Percentiles rank a stretch among this genome's conserved stretches.
Evolutionary conservation across 176 grass and related monocot species (phyloP).

Genomic region (Rhipidocladum racemiflorum): DNA sequence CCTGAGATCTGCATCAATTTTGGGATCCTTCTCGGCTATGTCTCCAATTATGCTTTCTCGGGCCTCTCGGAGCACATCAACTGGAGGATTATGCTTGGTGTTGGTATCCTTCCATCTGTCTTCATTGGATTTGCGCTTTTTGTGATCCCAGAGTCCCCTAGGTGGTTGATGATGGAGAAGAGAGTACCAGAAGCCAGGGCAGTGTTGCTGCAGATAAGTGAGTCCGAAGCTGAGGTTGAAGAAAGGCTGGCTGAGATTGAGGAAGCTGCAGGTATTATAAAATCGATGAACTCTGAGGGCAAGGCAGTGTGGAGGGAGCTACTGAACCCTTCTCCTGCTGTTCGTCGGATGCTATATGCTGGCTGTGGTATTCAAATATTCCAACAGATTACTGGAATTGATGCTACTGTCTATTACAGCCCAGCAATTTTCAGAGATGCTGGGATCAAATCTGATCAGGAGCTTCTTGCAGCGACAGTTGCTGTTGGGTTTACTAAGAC

Average conservation of each 20-base stretch:
- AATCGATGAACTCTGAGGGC: slow-evolving; percentile 44
- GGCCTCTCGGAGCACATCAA: slow-evolving; percentile 76
- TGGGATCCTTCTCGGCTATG: slow-evolving; percentile 85
- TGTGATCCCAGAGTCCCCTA: slow-evolving; percentile 83
- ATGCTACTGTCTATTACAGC: slow-evolving; percentile 91
- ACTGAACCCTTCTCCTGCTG: slow-evolving; percentile 63
- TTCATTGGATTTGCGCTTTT: slow-evolving; percentile 84
- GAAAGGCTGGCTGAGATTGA: slow-evolving; percentile 75
- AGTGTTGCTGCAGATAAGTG: slow-evolving; percentile 66
- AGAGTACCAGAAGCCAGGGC: slow-evolving; percentile 59
- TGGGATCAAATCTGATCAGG: slow-evolving; percentile 71
- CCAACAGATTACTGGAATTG: slow-evolving; percentile 91
- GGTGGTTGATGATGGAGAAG: slow-evolving; percentile 90
- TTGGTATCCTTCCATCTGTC: slow-evolving; percentile 74
- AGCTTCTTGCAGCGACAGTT: slow-evolving; percentile 80
- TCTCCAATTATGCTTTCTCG: slow-evolving; percentile 90
- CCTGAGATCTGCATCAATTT: slow-evolving; percentile 92
- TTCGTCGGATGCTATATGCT: slow-evolving; percentile 64
- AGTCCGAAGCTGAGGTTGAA: slow-evolving; percentile 68
- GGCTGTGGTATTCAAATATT: slow-evolving; percentile 82
- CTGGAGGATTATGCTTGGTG: slow-evolving; percentile 96
- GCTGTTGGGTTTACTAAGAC: slow-evolving; percentile 87
- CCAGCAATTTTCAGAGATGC: slow-evolving; percentile 84
- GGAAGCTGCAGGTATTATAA: slow-evolving; percentile 56
- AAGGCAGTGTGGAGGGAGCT: slow-evolving; percentile 84